phyloP scores from a whole-genome alignment of 371 early-diverging fungal genomes.

The Mortierella sp. region DNA sequence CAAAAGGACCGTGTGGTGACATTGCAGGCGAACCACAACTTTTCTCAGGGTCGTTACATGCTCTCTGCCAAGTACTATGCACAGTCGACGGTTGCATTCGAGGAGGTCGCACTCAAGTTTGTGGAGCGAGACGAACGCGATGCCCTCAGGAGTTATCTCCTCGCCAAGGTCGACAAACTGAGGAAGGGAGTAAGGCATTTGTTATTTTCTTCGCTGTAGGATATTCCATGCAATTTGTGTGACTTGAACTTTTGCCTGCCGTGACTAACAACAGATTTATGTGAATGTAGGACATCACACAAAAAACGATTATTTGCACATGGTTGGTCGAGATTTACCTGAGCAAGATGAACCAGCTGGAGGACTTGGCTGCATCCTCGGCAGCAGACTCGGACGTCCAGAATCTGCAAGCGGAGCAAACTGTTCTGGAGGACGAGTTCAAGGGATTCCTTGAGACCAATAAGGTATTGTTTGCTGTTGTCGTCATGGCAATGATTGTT shows the following conservation, averaged over 20 bases:
- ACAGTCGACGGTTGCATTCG: slow-evolving; percentile 84
- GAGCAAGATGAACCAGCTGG: slow-evolving; percentile 78
- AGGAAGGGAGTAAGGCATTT: slow-evolving; percentile 64
- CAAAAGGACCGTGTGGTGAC: slow-evolving; percentile 85
- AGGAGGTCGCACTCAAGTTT: slow-evolving; percentile 89
- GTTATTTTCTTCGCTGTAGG: neutral
- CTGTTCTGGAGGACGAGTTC: slow-evolving; percentile 74
- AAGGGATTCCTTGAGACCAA: slow-evolving; percentile 76
- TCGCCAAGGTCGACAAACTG: slow-evolving; percentile 74
- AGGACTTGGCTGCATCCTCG: slow-evolving; percentile 68
- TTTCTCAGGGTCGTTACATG: slow-evolving; percentile 76
- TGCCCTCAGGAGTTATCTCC: slow-evolving; percentile 82
- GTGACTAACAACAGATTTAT: neutral
- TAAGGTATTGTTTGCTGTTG: slow-evolving; percentile 60
- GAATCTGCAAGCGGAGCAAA: slow-evolving; percentile 50
- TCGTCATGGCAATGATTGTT: neutral
- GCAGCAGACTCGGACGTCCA: slow-evolving; percentile 59
- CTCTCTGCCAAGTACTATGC: slow-evolving; percentile 91
- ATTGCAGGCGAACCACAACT: slow-evolving; percentile 90
- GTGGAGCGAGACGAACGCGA: slow-evolving; percentile 79
- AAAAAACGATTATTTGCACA: slow-evolving; percentile 84
- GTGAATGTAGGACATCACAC: slow-evolving; percentile 77
- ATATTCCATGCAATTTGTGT: too few relatives aligned
- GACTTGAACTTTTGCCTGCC: neutral
- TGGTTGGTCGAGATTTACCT: slow-evolving; percentile 93